Evolutionary conservation across 1,139 yeast genomes (phyloP), one percentile per base, ranked within the genome.

Genomic region (Diutina catenulata): DNA sequence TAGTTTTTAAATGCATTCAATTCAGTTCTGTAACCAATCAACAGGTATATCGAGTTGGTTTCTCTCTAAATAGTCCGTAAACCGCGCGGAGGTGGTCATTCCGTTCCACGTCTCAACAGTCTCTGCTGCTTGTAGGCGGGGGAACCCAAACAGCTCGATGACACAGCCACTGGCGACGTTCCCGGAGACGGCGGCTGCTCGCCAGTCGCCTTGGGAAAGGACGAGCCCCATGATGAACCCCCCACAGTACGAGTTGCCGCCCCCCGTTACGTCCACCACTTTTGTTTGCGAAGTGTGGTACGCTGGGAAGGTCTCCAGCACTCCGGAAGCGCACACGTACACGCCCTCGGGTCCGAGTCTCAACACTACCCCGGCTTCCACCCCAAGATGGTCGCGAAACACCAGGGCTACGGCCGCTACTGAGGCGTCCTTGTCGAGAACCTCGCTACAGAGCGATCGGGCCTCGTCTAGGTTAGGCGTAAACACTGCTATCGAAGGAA

Each of bases 191-290:
- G 80, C 77, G 1, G 79, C 86, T 2, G 62, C 50, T 0, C 56
- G 50, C 62, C 81, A 62, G 51, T 80, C 72, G 0, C 68, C 63
- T 1, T 49, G 43, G 24, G 71, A 60, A 33, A 77, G 50, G 1
- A 61, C 57, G 44, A 69, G 73, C 0, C 79, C 93, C 5, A 79
- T 63, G 10, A 80, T 69, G 49, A 83, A 75, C 0, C 80, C 94
- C 1, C 96, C 96, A 42, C 91, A 74, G 54, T 80, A 87, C 0
- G 93, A 68, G 52, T 88, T 88, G 0, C 97, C 97, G 3, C 94
- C 95, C 0, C 97, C 97, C 0, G 96, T 88, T 0, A 94, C 95
- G 53, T 88, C 97, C 2, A 76, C 59, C 1, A 87, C 91, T 26
- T 58, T 56, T 3, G 49, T 45, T 42, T 63, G 70, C 42, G 55